A percentile compares a stretch with the other conserved stretches of the same genome.
Conservation (phyloP, 495 filamentous ascomycete species). For the Lepraria neglecta region DNA sequence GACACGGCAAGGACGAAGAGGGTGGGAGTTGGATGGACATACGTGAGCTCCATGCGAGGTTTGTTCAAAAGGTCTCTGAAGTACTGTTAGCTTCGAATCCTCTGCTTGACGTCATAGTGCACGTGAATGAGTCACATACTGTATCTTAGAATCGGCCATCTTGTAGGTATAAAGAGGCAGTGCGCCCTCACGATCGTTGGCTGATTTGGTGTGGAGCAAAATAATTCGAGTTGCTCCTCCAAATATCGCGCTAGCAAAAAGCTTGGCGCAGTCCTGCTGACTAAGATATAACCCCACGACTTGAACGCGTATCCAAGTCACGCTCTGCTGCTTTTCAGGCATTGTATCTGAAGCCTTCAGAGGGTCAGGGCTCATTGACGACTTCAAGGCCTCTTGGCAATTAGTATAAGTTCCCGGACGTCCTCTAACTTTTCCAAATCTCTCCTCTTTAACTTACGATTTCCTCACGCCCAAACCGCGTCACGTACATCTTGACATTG, state of each 20-base stretch:
- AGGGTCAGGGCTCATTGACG: not conserved
- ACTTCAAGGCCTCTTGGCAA: not conserved
- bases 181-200: not conserved
- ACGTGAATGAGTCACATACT: slow-evolving; percentile 49
- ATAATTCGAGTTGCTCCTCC: not conserved
- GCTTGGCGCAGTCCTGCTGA: slow-evolving; percentile 14
- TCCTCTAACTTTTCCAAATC: not conserved
- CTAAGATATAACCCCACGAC: not conserved
- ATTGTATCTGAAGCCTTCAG: not conserved
- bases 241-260: slow-evolving; percentile 1
- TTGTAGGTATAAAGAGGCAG: slow-evolving; percentile 37
- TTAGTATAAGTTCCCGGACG: not conserved
- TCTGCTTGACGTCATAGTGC: slow-evolving; percentile 23
- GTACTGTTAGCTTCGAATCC: slow-evolving; percentile 30
- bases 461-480: slow-evolving; percentile 1
- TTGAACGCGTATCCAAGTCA: slow-evolving; percentile 18
- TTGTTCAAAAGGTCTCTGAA: slow-evolving; percentile 72
- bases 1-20: slow-evolving; percentile 14
- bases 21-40: slow-evolving; percentile 33
- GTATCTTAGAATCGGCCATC: slow-evolving; percentile 74
- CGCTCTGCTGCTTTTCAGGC: slow-evolving; percentile 4
- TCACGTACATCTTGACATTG: slow-evolving; percentile 12
- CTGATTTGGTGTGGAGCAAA: not conserved
- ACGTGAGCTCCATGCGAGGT: slow-evolving; percentile 76
- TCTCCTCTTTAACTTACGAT: not conserved